Evolutionary conservation across 2,329 filamentous ascomycete genomes (phyloP), one percentile per base, ranked within the genome.

Genomic region (Rhinocladiella similis): DNA sequence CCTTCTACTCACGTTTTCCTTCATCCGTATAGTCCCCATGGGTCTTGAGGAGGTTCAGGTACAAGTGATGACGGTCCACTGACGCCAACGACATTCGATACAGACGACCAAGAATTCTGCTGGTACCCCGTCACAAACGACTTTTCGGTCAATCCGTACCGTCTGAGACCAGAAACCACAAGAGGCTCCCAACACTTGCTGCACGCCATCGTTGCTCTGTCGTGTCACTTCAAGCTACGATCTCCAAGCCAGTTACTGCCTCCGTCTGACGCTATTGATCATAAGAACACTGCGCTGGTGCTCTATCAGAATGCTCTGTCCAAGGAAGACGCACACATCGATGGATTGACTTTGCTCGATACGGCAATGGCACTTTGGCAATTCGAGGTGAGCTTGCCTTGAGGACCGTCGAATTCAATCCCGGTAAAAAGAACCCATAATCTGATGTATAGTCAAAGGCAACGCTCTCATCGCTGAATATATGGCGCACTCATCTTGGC

Each of bases 21-120:
- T 27, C 25, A 7, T 27, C 25, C 25, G 14, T 12, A 20, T 45
- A 7, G 12, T 10, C 42, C 3, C 20, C 42, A 10, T 25, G 19
- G 7, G 3, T 10, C 20, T 22, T 38, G 35, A 38, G 35, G 35
- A 38, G 35, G 12, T 13, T 16, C n/a, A 16, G 35, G n/a, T 16
- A 14, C 35, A 5, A 16, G 4, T 14, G 35, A 38, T 16, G n/a
- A n/a, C 25, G 25, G 7, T 27, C 3, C 25, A 7, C 25, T 27
- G 25, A 27, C 25, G 7, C 25, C 25, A 27, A 27, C 7, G 25
- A 27, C 25, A 27, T 27, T 27, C 10, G 35, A 16, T 14, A 16
- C 29, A 59, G 56, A 59, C 43, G 56, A 59, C 39, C 38, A 39
- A 41, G 52, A 59, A 27, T 52, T 55, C 39, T 55, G 52, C 56